A percentile compares a stretch with the other conserved stretches of the same genome.
These are phyloP conservation scores for Chenopodium album DNA, from an alignment of 148 eudicot genomes.

Conservation along the genomic window DNA sequence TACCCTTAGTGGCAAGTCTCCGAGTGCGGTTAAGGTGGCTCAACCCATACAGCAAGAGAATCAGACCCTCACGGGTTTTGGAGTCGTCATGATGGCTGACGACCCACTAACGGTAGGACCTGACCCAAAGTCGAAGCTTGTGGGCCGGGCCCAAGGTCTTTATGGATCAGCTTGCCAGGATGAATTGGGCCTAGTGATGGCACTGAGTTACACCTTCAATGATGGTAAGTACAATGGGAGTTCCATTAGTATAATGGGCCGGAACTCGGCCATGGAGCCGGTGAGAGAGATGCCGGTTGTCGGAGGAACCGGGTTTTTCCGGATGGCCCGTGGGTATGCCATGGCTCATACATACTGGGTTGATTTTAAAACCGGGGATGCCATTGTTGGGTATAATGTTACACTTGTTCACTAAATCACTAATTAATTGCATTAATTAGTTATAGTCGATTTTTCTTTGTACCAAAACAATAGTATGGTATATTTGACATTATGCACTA, in stretches of 20 bases:
- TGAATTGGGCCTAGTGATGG: slow-evolving; percentile 44
- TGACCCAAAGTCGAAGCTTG: slow-evolving; percentile 43
- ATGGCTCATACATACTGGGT: slow-evolving; percentile 31
- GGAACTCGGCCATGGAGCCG: slow-evolving; percentile 39
- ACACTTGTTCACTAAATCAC: slow-evolving; percentile 32
- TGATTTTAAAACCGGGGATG: slow-evolving; percentile 39
- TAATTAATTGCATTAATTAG: neutral
- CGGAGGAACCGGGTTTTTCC: slow-evolving; percentile 62
- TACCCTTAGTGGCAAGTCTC: slow-evolving; percentile 34
- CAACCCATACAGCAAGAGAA: slow-evolving; percentile 25
- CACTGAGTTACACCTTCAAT: slow-evolving; percentile 45
- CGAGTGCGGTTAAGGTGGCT: slow-evolving; percentile 40
- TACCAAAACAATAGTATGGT: too few relatives aligned
- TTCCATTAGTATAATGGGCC: slow-evolving; percentile 48
- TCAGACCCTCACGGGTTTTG: slow-evolving; percentile 31
- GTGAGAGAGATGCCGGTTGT: slow-evolving; percentile 61
- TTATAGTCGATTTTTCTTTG: neutral
- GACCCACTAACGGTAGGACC: slow-evolving; percentile 56
- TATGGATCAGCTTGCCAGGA: slow-evolving; percentile 46
- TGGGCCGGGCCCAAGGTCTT: slow-evolving; percentile 59
- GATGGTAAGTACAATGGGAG: slow-evolving; percentile 59
- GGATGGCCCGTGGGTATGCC: slow-evolving; percentile 57
- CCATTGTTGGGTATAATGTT: slow-evolving; percentile 52
- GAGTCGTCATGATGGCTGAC: slow-evolving; percentile 42
- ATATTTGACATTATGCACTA: too few relatives aligned